These are phyloP conservation scores for Pythium folliculosum DNA, from an alignment of 352 stramenopile genomes.

Conservation along the genomic window DNA sequence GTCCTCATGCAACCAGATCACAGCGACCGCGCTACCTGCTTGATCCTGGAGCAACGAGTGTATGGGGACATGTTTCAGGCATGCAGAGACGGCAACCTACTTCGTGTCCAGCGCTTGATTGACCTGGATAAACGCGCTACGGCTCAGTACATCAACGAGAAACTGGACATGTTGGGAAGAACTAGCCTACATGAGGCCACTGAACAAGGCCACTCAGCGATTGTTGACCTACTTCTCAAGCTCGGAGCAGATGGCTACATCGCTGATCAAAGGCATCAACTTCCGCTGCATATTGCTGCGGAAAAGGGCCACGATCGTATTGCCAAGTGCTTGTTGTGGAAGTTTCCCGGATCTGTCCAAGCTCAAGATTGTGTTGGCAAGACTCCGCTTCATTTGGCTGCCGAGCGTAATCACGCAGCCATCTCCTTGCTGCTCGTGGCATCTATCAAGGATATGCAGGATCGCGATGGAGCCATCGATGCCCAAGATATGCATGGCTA, in stretches of 20 bases:
- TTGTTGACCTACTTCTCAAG: constrained; percentile 62
- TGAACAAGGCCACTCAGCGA: constrained; percentile 58
- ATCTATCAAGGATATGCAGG: constrained; percentile 22
- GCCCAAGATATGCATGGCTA: constrained; percentile 53
- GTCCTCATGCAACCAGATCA: constrained; percentile 35
- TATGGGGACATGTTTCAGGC: constrained; percentile 60
- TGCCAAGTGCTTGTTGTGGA: constrained; percentile 44
- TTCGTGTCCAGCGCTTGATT: constrained; percentile 54
- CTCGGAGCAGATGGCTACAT: constrained; percentile 54
- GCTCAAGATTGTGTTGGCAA: constrained; percentile 44
- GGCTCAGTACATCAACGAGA: constrained; percentile 51
- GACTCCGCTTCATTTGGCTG: constrained; percentile 51
- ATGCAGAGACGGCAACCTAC: constrained; percentile 53
- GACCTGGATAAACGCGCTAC: constrained; percentile 59
- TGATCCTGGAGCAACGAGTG: constrained; percentile 50
- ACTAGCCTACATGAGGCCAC: constrained; percentile 61
- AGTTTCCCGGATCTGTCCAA: constrained; percentile 40
- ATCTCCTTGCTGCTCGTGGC: constrained; percentile 38
- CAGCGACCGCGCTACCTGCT: constrained; percentile 40
- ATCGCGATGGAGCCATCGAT: constrained; percentile 29
- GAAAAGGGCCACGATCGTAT: constrained; percentile 52
- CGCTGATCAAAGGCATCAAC: constrained; percentile 45
- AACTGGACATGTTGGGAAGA: constrained; percentile 39
- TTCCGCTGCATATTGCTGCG: constrained; percentile 49
- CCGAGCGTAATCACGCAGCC: constrained; percentile 39